A percentile compares a stretch with the other conserved stretches of the same genome.
Evolutionary conservation across 805 yeast species (phyloP).

Genomic region (Pichia thaimueangensis): DNA sequence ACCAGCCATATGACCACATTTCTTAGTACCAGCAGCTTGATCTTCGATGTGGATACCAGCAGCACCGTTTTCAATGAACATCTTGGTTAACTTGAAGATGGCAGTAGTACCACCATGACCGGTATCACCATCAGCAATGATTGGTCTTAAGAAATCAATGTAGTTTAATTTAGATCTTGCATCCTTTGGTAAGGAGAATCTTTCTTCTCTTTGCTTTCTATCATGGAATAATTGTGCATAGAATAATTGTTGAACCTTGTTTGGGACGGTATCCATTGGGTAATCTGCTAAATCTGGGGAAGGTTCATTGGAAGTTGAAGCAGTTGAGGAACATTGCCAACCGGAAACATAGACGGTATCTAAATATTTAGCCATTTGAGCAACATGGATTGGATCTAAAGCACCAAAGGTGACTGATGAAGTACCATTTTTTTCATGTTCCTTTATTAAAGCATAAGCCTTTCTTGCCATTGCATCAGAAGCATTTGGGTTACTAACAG

Average conservation of each 20-base stretch:
- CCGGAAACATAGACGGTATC: slow-evolving; percentile 94
- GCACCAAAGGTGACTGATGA: slow-evolving; percentile 93
- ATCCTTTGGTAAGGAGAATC: slow-evolving; percentile 52
- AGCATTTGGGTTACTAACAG: slow-evolving; percentile 67
- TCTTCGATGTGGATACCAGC: slow-evolving; percentile 99
- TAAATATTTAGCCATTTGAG: slow-evolving; percentile 94
- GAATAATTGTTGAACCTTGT: slow-evolving; percentile 94
- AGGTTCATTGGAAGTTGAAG: slow-evolving; percentile 95
- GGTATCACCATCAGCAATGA: slow-evolving; percentile 96
- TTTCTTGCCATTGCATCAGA: slow-evolving; percentile 78
- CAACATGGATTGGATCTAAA: slow-evolving; percentile 87
- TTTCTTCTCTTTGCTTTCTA: slow-evolving; percentile 88
- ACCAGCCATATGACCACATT: slow-evolving; percentile 99
- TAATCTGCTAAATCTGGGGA: slow-evolving; percentile 98
- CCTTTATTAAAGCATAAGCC: slow-evolving; percentile 58
- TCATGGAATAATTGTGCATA: slow-evolving; percentile 97
- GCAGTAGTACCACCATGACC: slow-evolving; percentile 99
- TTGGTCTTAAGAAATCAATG: slow-evolving; percentile 88
- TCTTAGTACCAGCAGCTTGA: slow-evolving; percentile 98
- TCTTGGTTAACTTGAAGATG: slow-evolving; percentile 86
- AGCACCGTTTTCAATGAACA: slow-evolving; percentile 97
- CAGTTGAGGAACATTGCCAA: slow-evolving; percentile 98
- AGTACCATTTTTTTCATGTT: slow-evolving; percentile 68
- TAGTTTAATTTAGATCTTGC: slow-evolving; percentile 67
- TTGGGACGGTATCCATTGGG: slow-evolving; percentile 98